Evolutionary conservation across 768 basidiomycete genomes (phyloP), one percentile per base, ranked within the genome.

Genomic region (Tylopilus sp.): DNA sequence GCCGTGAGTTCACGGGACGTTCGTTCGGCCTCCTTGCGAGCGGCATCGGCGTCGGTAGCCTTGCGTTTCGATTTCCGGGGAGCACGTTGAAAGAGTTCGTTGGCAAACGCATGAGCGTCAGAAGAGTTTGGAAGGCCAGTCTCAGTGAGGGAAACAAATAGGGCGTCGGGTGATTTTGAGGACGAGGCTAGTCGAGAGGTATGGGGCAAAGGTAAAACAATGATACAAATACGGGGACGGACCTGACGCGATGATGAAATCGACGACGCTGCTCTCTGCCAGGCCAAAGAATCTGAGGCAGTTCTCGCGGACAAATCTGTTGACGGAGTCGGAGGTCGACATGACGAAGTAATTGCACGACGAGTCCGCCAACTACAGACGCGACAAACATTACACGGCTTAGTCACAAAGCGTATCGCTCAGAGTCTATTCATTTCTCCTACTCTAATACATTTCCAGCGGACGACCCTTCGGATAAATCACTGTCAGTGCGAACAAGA

Each of bases 241-340:
- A 87, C 91, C 92, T 71, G 89, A 85, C 45, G 91, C 91, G 68
- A 91, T 76, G 31, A 97, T 86, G 69, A 86, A 97, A 74, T 92
- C 87, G 60, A 92, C 82, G 55, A 88, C 90, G 58, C 82, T 91
- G 58, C 79, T 78, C 72, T 96, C 89, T 21, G 93, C 85, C 42
- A 91, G 79, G 50, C 89, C 89, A 61, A 95, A 87, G 60, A 93
- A 80, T 89, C 92, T 60, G 54, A 90, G 78, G 47, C 81, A 80
- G 70, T 89, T 89, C 72, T 91, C 89, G 71, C 84, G 87, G 57
- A 91, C 82, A 67, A 86, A 91, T 54, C 82, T 75, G 58, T 85
- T 77, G 48, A 91, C 74, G n/a, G n/a, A n/a, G 59, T 82, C 79
- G 50, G 45, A 40, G 24, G 79, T 76, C 55, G 84, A 77, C 86